phyloP scores from a whole-genome alignment of 1,284 basidiomycete genomes.

The Mixia osmundae region DNA sequence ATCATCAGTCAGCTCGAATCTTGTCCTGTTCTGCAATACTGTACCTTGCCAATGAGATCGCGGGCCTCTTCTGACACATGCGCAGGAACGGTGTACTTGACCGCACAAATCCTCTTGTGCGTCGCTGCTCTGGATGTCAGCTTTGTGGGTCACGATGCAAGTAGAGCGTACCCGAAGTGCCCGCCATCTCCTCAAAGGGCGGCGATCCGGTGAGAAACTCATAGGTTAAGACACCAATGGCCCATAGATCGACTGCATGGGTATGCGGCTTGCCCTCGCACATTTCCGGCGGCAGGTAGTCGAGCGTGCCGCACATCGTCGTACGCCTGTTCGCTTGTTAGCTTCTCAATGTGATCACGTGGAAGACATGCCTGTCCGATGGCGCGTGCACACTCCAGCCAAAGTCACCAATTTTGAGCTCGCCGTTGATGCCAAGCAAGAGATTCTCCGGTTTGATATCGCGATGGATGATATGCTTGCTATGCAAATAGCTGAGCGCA shows the following conservation, averaged over 20 bases:
- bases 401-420: constrained; percentile 96
- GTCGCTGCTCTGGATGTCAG: constrained; percentile 34
- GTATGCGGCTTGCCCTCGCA: constrained; percentile 68
- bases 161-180: background rate
- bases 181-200: constrained; percentile 76
- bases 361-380: constrained; percentile 34
- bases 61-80: constrained; percentile 39
- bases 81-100: constrained; percentile 54
- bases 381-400: constrained; percentile 98
- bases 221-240: constrained; percentile 81
- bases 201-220: constrained; percentile 83
- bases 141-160: background rate
- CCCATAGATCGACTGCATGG: constrained; percentile 88
- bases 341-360: background rate
- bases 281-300: constrained; percentile 98
- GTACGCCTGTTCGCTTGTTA: constrained; percentile 28
- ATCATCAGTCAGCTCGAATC: background rate
- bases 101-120: constrained; percentile 56
- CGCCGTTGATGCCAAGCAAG: constrained; percentile 78
- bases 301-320: constrained; percentile 83
- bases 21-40: constrained; percentile 10
- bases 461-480: constrained; percentile 92
- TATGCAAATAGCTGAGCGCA: constrained; percentile 73
- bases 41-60: constrained; percentile 39
- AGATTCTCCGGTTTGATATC: constrained; percentile 99